Base-by-base conservation (phyloP, 768 basidiomycete genomes). In the Hygrophorus pudorinus region DNA sequence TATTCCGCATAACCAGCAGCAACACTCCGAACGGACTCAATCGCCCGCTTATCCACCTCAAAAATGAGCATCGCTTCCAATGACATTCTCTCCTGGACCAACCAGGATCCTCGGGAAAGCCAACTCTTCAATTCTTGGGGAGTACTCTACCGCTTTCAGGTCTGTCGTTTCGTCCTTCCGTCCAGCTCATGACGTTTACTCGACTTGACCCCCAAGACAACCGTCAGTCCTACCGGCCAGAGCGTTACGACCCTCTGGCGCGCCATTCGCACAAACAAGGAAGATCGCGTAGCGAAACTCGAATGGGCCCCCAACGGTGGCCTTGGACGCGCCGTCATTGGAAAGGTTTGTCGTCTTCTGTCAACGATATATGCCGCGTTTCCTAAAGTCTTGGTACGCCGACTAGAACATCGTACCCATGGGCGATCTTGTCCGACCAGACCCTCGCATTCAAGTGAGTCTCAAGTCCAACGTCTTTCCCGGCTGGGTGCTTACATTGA, bases 261-360 rank as follows among this genome's bases (percentile, higher is more conserved):
- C 47, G 66, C 81, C n/a, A 81, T 85, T 55, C 82, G 86, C 41
- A 72, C 82, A 47, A 85, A 82, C 66, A 86, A 83, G 59, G 86
- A 89, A 66, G 87, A 91, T 60, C 80, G 85, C 36, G 81, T 89
- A 56, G 87, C 87, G 51, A 87, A 80, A 66, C 76, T 90, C 42
- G 88, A 91, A 63, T 91, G 87, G 87, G 75, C 83, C 45, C 67
- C 80, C 38, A 86, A 77, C 52, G 87, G 86, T 48, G 80, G 83
- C 45, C 79, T 90, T 41, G 87, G 87, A 48, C 85, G 87, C 55
- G 81, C 86, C 54, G 71, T 84, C 48, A 85, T 91, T 56, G 87
- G 88, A 56, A 89, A 88, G 73, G 86, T 85, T 51, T 44, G 59
- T 53, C 38, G 42, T 45, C 45, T 46, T 43, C 21, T 39, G 37